phyloP scores from a whole-genome alignment of 2,329 filamentous ascomycete genomes.

The Pestalotiopsis fici region DNA sequence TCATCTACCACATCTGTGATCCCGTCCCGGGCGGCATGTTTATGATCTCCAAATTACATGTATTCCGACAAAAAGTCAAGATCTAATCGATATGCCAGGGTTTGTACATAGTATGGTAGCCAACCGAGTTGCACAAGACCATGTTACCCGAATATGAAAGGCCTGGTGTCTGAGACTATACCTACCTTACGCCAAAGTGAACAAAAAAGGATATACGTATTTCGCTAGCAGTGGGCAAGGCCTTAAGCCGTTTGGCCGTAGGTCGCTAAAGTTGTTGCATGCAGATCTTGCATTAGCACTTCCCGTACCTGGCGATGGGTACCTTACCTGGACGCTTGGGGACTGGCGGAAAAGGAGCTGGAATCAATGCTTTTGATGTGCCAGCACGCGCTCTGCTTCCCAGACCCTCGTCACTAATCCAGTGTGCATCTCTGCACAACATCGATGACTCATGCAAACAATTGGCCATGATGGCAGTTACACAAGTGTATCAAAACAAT shows the following conservation, averaged over 20 bases:
- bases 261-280: neutral
- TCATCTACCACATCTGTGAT: neutral
- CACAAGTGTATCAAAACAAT: neutral
- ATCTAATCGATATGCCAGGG: neutral
- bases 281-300: neutral
- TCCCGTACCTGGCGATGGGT: neutral
- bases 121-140: neutral
- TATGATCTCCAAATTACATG: neutral
- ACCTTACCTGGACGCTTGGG: neutral
- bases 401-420: neutral
- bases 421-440: neutral
- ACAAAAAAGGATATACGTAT: no score
- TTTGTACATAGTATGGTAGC: neutral
- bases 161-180: neutral
- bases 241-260: neutral
- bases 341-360: neutral
- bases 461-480: neutral
- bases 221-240: neutral
- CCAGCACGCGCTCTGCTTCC: neutral
- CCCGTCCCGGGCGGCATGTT: neutral
- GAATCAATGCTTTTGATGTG: neutral
- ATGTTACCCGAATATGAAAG: neutral
- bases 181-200: no score
- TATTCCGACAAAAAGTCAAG: neutral
- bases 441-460: neutral